These are phyloP conservation scores for Psilocybe mexicana DNA, from an alignment of 1,284 basidiomycete genomes.

Conservation along the genomic window DNA sequence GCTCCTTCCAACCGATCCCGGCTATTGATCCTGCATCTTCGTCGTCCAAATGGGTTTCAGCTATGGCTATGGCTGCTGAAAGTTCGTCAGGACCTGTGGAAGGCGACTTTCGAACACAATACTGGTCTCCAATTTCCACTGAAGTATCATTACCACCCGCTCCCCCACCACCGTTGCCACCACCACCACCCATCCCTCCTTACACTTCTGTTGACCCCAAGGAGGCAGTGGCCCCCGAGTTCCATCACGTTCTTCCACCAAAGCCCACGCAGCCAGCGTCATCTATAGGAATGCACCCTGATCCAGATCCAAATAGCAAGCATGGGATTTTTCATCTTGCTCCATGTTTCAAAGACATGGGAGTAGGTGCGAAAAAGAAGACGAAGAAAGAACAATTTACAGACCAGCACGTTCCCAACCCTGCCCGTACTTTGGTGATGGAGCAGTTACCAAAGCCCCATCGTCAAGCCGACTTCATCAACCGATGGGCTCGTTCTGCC, in stretches of 20 bases:
- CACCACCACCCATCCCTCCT: slow-evolving; percentile 3
- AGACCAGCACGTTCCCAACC: slow-evolving; percentile 38
- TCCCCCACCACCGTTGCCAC: slow-evolving; percentile 13
- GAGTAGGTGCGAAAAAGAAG: slow-evolving; percentile 14
- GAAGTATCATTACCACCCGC: slow-evolving; percentile 15
- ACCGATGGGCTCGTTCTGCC: slow-evolving; percentile 46
- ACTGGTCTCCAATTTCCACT: slow-evolving; percentile 14
- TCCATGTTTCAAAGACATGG: slow-evolving; percentile 21
- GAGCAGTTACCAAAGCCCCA: slow-evolving; percentile 56
- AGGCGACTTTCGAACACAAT: not conserved
- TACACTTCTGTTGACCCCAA: not conserved
- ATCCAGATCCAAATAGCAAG: slow-evolving; percentile 42
- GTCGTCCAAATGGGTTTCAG: slow-evolving; percentile 41
- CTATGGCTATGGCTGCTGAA: slow-evolving; percentile 38
- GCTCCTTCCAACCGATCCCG: not conserved
- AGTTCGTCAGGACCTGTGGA: slow-evolving; percentile 19
- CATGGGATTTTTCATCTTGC: slow-evolving; percentile 42
- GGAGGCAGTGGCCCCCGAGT: not conserved
- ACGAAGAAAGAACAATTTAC: slow-evolving; percentile 4
- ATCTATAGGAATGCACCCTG: slow-evolving; percentile 43
- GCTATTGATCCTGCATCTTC: slow-evolving; percentile 1
- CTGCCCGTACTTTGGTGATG: slow-evolving; percentile 56
- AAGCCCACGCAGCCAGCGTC: slow-evolving; percentile 16
- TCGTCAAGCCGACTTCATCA: slow-evolving; percentile 43
- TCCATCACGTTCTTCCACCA: slow-evolving; percentile 19